Base-by-base conservation (phyloP, 192 early-diverging fungal genomes). In the Oehlia diaphana region DNA sequence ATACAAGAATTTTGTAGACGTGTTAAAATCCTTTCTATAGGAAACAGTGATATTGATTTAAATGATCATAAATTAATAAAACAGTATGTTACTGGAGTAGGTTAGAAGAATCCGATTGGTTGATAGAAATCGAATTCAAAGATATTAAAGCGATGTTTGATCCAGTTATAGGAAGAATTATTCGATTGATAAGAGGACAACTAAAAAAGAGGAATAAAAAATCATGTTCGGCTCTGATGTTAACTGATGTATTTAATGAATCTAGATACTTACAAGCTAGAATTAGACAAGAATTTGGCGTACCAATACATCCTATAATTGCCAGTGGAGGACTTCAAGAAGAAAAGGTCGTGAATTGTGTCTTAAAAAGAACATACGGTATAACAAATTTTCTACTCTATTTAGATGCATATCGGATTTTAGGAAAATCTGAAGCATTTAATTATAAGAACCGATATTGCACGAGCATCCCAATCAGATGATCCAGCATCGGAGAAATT, bases 181-280 rank as follows among this genome's bases (percentile, higher is more conserved):
- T 90, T 9, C 80, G 77, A n/a, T 74, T 90, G 74, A 87, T 88
- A 53, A 85, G 88, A 76, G 84, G 88, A 39, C 87, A 88, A 63
- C 62, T 90, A 13, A 74, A 83, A 28, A 82, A 87, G 64, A 81
- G 83, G 16, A 72, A 82, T 31, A 66, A 47, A 31, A 71, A 78
- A 12, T n/a, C n/a, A n/a, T 78, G 87, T 16, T 84, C 86, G 14
- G 87, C 89, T 26, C 82, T 90, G 42, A 85, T 90, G 49, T 49
- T 90, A 50, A 86, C 87, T 21, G 89, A 87, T 78, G 89, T 87
- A 1, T 90, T 90, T 80, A 86, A 87, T 19, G 82, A 84, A 1
- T 88, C 87, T 14, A 85, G 84, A 9, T 90, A 90, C 70, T 68
- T 90, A 16, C 84, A 84, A 63, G 82, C 85, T 58, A 84, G 87